phyloP scores from a whole-genome alignment of 176 grass and related monocot species.

The Aechmea fasciata region DNA sequence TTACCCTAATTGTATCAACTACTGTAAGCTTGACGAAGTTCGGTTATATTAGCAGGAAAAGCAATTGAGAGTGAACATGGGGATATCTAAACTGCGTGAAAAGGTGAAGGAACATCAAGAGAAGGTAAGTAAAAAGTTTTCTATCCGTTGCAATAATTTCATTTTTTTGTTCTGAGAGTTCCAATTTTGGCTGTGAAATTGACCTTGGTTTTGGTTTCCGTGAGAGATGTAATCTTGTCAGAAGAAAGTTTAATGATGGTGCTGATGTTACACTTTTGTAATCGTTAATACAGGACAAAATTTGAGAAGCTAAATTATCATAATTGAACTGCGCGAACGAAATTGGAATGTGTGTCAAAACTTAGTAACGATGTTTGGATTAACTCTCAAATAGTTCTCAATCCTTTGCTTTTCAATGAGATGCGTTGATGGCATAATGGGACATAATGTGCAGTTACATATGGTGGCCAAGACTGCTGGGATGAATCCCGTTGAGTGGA shows the following conservation, averaged over 20 bases:
- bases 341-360: background rate
- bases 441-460: constrained; percentile 38
- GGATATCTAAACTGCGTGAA: constrained; percentile 65
- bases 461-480: constrained; percentile 35
- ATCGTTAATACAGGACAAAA: no score
- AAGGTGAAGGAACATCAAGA: constrained; percentile 91
- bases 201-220: no score
- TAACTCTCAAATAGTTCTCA: background rate
- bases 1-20: background rate
- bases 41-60: constrained; percentile 63
- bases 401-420: background rate
- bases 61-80: constrained; percentile 87
- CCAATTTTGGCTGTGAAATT: no score
- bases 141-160: background rate
- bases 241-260: no score
- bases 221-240: no score
- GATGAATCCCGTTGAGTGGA: constrained; percentile 75
- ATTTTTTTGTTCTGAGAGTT: no score
- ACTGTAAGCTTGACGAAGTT: no score
- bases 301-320: no score
- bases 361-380: background rate
- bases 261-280: no score
- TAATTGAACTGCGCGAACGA: no score
- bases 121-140: constrained; percentile 80
- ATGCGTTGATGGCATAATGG: background rate